A percentile compares a stretch with the other conserved stretches of the same genome.
phyloP scores from a whole-genome alignment of 75 land plant species.

The Adiantum capillusveneris region DNA sequence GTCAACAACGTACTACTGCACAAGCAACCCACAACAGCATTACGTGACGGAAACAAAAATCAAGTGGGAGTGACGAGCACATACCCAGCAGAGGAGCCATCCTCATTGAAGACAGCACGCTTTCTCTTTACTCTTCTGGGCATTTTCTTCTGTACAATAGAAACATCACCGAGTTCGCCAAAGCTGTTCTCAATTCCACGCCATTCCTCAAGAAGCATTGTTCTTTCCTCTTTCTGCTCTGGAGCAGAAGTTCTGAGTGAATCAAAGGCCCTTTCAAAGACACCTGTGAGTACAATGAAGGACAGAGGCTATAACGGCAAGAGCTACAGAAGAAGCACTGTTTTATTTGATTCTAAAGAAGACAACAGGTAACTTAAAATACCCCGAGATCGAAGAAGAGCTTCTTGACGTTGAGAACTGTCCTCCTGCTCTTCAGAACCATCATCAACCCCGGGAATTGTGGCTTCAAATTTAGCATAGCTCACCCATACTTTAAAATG shows the following conservation, averaged over 20 bases:
- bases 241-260: conserved; percentile 59
- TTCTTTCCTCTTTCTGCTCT: conserved; percentile 80
- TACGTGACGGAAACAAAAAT: too few relatives aligned
- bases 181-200: conserved; percentile 64
- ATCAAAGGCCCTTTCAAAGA: conserved; percentile 81
- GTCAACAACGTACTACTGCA: too few relatives aligned
- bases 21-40: too few relatives aligned
- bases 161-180: conserved; percentile 67
- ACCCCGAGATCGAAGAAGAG: conserved; percentile 52
- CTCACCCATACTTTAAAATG: conserved; percentile 96
- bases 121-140: conserved; percentile 76
- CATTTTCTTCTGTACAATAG: conserved; percentile 58
- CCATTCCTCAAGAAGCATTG: conserved; percentile 91
- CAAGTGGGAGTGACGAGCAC: too few relatives aligned
- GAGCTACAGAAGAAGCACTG: too few relatives aligned
- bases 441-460: conserved; percentile 40
- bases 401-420: conserved; percentile 13
- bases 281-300: conserved; percentile 33
- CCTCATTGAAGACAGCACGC: conserved; percentile 49
- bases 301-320: conserved; percentile 1
- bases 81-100: conserved; percentile 72
- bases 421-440: conserved; percentile 26
- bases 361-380: too few relatives aligned
- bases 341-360: too few relatives aligned
- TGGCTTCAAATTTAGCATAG: conserved; percentile 90